Evolutionary conservation across 1,284 basidiomycete genomes (phyloP), one percentile per base, ranked within the genome.

Genomic region (Blastosporella zonata): DNA sequence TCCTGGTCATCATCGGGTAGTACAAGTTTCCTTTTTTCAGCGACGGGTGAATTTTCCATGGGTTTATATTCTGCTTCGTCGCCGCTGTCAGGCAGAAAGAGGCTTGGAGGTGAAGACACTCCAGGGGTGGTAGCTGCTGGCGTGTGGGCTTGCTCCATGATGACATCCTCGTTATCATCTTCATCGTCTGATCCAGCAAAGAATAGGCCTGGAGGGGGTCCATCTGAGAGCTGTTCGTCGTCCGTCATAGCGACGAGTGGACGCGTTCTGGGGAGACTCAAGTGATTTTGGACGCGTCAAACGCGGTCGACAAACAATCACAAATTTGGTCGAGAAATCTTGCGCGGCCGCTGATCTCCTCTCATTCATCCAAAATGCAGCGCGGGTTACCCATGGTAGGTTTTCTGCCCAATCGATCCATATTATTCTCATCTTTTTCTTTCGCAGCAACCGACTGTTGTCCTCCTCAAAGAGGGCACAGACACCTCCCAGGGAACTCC

Each of bases 401-500:
- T 33, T 28, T 25, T 0, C 15, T 18, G 28, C 40, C 25, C 1
- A 27, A 38, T 13, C 34, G 5, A 28, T 31, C 18, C 28, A 6
- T 8, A 21, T 3, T 28, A 12, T 34, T 29, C 39, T 60, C 23
- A 57, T 35, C 6, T 20, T n/a, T 13, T n/a, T 28, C 8, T 51
- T 25, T 37, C 34, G 27, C 55, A 95, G 93, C 93, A 95, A 93
- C 93, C 93, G 5, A 95, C 93, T 37, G 90, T 95, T 47, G 88
- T 96, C 67, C 87, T 96, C 70, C 82, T 96, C 35, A 81, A 88
- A 64, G 92, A 97, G 77, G 96, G 95, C 64, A 98, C 95, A 57
- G 96, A 98, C 70, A 87, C 91, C 7, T 97, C 94, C 13, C 96
- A 98, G 73, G 96, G 96, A 64, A 93, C 86, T 55, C 84, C 87